phyloP scores from a whole-genome alignment of 768 basidiomycete species.

The Mycena albidolilacea region DNA sequence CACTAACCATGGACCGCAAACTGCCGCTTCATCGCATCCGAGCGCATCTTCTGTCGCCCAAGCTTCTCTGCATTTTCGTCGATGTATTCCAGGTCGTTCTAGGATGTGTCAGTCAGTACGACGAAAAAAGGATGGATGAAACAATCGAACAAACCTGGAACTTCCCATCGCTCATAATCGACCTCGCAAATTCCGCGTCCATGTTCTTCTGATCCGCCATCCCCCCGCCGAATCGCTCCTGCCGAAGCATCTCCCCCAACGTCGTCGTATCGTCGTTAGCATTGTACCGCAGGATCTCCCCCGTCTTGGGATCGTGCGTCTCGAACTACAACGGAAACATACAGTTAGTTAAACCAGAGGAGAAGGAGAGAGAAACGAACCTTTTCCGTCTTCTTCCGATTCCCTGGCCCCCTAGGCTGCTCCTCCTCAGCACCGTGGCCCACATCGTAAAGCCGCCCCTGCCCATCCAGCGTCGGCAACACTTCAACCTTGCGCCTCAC shows the following conservation, averaged over 20 bases:
- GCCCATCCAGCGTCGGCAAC: slow-evolving; percentile 89
- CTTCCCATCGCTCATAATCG: slow-evolving; percentile 90
- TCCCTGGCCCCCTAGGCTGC: slow-evolving; percentile 66
- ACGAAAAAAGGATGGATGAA: not conserved
- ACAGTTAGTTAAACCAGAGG: slow-evolving; percentile 15
- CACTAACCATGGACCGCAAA: slow-evolving; percentile 93
- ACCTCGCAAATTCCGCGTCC: slow-evolving; percentile 90
- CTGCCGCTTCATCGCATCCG: slow-evolving; percentile 95
- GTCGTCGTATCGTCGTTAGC: slow-evolving; percentile 91
- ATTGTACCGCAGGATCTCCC: slow-evolving; percentile 90
- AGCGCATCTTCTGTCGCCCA: slow-evolving; percentile 94
- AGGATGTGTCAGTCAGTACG: not conserved
- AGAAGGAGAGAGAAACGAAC: slow-evolving; percentile 58
- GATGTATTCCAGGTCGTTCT: slow-evolving; percentile 94
- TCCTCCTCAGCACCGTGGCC: slow-evolving; percentile 82
- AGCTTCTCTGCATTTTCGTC: slow-evolving; percentile 97
- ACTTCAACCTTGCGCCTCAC: slow-evolving; percentile 82
- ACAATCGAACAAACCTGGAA: slow-evolving; percentile 72
- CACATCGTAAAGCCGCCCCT: slow-evolving; percentile 91
- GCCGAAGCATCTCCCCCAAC: slow-evolving; percentile 92
- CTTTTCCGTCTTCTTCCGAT: slow-evolving; percentile 86
- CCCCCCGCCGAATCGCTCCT: slow-evolving; percentile 92
- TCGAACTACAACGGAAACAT: slow-evolving; percentile 70
- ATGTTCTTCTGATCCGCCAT: slow-evolving; percentile 92
- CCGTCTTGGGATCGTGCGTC: slow-evolving; percentile 91